phyloP scores from a whole-genome alignment of 2,329 filamentous ascomycete genomes.

The Orbilia ellipsospora region DNA sequence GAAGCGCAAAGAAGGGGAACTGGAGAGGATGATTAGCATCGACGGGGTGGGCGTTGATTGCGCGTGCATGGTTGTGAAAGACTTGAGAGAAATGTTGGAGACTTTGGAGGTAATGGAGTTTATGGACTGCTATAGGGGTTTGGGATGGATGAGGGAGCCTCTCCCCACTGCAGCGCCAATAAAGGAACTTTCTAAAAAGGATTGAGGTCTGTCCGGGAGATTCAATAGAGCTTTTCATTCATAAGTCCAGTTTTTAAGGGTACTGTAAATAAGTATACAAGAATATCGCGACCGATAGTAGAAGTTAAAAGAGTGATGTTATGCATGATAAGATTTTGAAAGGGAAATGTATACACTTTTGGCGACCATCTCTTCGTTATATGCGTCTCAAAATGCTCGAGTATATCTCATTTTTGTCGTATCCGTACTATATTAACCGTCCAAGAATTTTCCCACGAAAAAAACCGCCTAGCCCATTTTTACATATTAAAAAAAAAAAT shows the following conservation, averaged over 20 bases:
- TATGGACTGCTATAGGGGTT: slow-evolving; percentile 7
- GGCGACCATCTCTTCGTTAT: not conserved
- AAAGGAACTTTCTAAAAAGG: too few species aligned
- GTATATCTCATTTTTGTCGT: not conserved
- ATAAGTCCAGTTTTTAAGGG: too few species aligned
- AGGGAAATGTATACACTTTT: not conserved
- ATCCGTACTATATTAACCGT: not conserved
- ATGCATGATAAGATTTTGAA: not conserved
- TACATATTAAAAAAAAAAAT: too few species aligned
- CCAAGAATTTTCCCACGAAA: too few species aligned
- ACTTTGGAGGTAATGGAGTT: slow-evolving; percentile 9
- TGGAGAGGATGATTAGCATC: slow-evolving; percentile 1
- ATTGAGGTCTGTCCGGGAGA: too few species aligned
- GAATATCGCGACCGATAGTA: too few species aligned
- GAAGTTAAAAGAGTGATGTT: too few species aligned
- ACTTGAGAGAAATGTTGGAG: slow-evolving; percentile 32
- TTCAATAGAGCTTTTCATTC: too few species aligned
- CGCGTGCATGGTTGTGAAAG: slow-evolving; percentile 15
- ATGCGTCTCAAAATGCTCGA: too few species aligned
- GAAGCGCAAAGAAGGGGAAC: slow-evolving; percentile 6
- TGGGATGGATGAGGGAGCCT: slow-evolving; percentile 4
- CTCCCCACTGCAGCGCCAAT: too few species aligned
- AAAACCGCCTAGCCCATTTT: too few species aligned
- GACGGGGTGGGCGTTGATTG: slow-evolving; percentile 15
- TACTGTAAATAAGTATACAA: too few species aligned